Evolutionary conservation across 139 green algal genomes (phyloP).

Genomic region (Chlorella vulgaris): DNA sequence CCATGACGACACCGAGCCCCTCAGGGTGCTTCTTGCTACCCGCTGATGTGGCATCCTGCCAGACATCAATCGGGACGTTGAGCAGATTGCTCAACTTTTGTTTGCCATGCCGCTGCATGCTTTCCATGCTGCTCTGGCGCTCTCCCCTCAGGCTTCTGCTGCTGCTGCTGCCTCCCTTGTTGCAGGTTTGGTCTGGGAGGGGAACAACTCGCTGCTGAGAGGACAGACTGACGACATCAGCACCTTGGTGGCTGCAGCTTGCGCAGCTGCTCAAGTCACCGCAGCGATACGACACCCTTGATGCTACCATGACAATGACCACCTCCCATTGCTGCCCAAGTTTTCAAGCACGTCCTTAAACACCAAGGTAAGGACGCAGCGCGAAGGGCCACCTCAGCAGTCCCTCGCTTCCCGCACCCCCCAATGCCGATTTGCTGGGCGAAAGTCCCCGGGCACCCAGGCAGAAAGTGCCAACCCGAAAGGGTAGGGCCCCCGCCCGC

Average conservation of each 20-base stretch:
- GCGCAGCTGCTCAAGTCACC: too few relatives aligned
- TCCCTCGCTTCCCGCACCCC: not conserved
- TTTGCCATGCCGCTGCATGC: not conserved
- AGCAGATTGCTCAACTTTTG: not conserved
- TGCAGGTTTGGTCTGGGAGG: too few relatives aligned
- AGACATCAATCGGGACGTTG: not conserved
- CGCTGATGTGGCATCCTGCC: not conserved
- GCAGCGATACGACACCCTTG: not conserved
- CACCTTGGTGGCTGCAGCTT: too few relatives aligned
- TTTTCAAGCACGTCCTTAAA: not conserved
- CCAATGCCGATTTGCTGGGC: conserved; percentile 70
- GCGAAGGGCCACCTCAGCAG: conserved; percentile 82
- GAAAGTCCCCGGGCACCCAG: conserved; percentile 97
- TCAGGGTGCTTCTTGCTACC: not conserved
- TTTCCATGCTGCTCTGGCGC: too few relatives aligned
- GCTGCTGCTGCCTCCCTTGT: not conserved
- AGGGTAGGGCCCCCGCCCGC: conserved; percentile 80
- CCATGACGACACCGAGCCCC: conserved; percentile 2
- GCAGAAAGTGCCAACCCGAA: conserved; percentile 95
- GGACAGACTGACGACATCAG: too few relatives aligned
- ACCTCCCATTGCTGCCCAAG: not conserved
- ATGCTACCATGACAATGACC: not conserved
- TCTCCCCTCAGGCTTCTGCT: too few relatives aligned
- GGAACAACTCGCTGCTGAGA: too few relatives aligned
- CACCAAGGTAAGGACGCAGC: conserved; percentile 68